Base-by-base conservation (phyloP, 108 stramenopile genomes). In the Pseudonitzschia pungens region DNA sequence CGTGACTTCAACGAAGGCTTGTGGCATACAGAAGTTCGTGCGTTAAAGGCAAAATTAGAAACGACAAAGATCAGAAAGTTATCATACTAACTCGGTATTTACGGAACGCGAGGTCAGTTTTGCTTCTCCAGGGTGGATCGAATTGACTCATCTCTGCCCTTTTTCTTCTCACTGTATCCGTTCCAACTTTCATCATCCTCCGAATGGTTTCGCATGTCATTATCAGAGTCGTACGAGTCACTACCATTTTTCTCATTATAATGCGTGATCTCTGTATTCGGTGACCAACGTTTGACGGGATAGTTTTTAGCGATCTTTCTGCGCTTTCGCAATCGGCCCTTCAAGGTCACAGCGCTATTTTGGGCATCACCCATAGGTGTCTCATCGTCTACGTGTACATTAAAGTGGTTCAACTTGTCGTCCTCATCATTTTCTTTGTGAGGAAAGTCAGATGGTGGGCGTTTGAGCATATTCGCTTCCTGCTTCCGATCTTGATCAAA, bases 201-300 rank as follows among this genome's bases (percentile, higher is more conserved):
- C 5, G 2, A 4, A 48, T 48, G 24, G 29, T 41, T 41, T 65
- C n/a, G 64, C 27, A 72, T 48, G 52, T 81, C 74, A 2, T 53
- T 64, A 33, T 81, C 74, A 14, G 68, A 54, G 28, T 81, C 80
- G 20, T 71, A 75, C 70, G 41, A 57, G 21, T 78, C 59, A 33
- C 68, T 44, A 51, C 56, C 33, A 27, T 4, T 21, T 16, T 70
- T 54, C 1, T 63, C 70, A 53, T 54, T 20, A 15, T 42, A 6
- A 21, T 63, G 31, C 0, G 16, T 20, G 14, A 29, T 29, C 22
- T 52, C 22, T 24, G 12, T 1, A 26, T 62, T 32, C 5, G 73
- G 77, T 45, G 75, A 59, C 77, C 68, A 75, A 15, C 62, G 28
- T 15, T 59, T 70, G 40, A 78, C 77, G 53, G 63, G 71, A 18